Evolutionary conservation across 805 yeast species (phyloP).

Genomic region (Kluyveromyces starmeri): DNA sequence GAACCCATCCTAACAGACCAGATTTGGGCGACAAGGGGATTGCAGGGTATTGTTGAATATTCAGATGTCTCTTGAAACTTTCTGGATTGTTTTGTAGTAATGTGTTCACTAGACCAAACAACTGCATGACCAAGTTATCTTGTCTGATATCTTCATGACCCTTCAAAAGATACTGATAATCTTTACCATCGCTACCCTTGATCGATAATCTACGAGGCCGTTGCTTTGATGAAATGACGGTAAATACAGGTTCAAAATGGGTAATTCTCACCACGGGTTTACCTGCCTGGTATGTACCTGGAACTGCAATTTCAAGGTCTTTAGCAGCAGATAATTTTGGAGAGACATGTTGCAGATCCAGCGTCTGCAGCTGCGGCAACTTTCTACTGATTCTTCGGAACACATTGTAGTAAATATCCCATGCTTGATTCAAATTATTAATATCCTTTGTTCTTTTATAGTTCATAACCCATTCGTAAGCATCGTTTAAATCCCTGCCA

Average conservation of each 20-base stretch:
- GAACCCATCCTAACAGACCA: slow-evolving; percentile 96
- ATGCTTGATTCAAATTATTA: slow-evolving; percentile 87
- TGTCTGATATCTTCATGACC: slow-evolving; percentile 98
- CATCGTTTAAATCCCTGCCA: slow-evolving; percentile 88
- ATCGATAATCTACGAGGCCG: slow-evolving; percentile 81
- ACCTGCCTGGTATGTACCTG: slow-evolving; percentile 87
- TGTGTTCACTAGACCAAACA: slow-evolving; percentile 91
- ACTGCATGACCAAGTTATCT: slow-evolving; percentile 95
- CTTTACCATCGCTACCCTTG: slow-evolving; percentile 86
- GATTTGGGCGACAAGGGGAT: slow-evolving; percentile 94
- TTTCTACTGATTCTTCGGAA: slow-evolving; percentile 87
- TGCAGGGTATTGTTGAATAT: slow-evolving; percentile 85
- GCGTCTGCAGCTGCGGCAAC: slow-evolving; percentile 73
- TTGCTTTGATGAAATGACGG: slow-evolving; percentile 90
- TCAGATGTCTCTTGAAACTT: slow-evolving; percentile 91
- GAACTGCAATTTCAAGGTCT: slow-evolving; percentile 80
- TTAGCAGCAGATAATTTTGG: slow-evolving; percentile 75
- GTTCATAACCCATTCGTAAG: slow-evolving; percentile 86
- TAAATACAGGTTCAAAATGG: slow-evolving; percentile 70
- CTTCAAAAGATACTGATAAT: slow-evolving; percentile 71
- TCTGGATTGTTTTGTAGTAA: slow-evolving; percentile 84
- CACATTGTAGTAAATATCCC: slow-evolving; percentile 94
- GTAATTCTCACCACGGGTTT: slow-evolving; percentile 65
- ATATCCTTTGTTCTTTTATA: slow-evolving; percentile 79
- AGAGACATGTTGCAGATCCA: slow-evolving; percentile 88